Conservation (phyloP, 2,329 filamentous ascomycete species). For the Calonectria naviculata region DNA sequence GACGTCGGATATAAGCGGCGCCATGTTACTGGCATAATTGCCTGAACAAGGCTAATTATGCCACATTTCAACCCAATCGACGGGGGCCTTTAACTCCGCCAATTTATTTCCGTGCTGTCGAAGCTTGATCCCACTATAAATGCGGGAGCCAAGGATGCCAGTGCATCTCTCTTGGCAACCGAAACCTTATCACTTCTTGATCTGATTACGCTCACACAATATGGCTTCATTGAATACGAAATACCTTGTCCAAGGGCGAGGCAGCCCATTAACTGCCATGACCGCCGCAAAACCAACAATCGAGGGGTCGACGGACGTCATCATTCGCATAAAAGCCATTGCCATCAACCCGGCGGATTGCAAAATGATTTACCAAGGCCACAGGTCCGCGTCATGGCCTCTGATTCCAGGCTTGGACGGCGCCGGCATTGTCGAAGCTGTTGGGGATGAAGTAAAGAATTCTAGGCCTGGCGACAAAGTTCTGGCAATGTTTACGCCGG, state of each 20-base stretch:
- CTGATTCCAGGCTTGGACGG: neutral
- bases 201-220: neutral
- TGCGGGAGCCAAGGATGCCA: neutral
- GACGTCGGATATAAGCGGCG: neutral
- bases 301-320: neutral
- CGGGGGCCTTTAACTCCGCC: neutral
- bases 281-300: neutral
- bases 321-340: neutral
- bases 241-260: conserved; percentile 5
- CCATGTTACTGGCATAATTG: neutral
- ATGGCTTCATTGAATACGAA: neutral
- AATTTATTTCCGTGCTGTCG: neutral
- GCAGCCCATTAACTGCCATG: neutral
- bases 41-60: neutral
- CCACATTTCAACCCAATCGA: neutral
- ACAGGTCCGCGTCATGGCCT: conserved; percentile 1
- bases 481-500: neutral
- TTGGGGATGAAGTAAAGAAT: neutral
- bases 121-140: neutral
- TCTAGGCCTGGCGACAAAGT: neutral
- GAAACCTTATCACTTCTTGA: neutral
- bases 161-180: neutral
- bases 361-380: conserved; percentile 5
- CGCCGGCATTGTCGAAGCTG: neutral
- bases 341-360: conserved; percentile 10